These are phyloP conservation scores for Manihot esculenta DNA, from an alignment of 441 rosid species.

Conservation along the genomic window DNA sequence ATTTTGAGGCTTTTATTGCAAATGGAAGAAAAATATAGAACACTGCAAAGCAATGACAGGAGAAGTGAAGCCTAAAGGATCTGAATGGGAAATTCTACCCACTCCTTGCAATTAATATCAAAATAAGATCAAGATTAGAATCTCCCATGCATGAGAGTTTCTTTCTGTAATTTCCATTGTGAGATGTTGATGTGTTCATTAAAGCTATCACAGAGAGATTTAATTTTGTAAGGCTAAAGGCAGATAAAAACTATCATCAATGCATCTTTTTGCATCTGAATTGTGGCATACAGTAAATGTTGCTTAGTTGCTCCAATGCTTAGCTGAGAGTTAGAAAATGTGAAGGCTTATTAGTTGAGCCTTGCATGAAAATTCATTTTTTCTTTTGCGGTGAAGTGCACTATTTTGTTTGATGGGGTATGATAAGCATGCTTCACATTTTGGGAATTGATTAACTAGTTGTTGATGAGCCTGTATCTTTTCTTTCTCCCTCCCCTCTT, in stretches of 20 bases:
- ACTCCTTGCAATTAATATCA: not conserved
- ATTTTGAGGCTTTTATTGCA: not conserved
- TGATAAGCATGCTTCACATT: not conserved
- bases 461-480: constrained; percentile 5
- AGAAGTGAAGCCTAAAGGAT: not conserved
- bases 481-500: constrained; percentile 11
- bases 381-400: not conserved
- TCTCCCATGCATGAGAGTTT: not conserved
- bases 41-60: not conserved
- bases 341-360: constrained; percentile 1
- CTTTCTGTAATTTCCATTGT: not conserved
- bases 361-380: not conserved
- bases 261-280: not conserved
- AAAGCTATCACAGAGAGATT: not conserved
- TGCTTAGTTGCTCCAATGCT: not conserved
- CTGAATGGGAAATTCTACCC: not conserved
- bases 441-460: not conserved
- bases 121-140: not conserved
- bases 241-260: not conserved
- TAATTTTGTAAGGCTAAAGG: not conserved
- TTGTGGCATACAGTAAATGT: not conserved
- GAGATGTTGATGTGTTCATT: not conserved
- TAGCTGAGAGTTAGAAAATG: not conserved
- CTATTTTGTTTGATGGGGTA: not conserved
- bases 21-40: not conserved